Conservation (phyloP, 2,329 filamentous ascomycete genomes). For the Stagonosporopsis tanaceti region DNA sequence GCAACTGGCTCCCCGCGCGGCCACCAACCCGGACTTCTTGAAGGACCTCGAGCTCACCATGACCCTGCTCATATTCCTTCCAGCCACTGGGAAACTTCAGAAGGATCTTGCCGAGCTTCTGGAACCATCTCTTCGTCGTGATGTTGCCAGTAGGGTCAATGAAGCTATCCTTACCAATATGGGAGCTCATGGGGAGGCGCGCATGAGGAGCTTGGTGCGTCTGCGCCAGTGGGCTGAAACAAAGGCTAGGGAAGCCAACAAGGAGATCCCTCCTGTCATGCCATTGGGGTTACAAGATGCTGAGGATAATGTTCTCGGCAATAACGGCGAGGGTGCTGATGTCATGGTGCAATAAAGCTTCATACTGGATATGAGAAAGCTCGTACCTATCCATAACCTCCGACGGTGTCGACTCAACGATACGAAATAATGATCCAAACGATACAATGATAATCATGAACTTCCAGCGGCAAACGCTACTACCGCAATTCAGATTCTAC, state of each 20-base stretch:
- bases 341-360: slow-evolving; percentile 43
- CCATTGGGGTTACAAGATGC: slow-evolving; percentile 53
- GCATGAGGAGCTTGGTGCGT: slow-evolving; percentile 81
- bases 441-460: slow-evolving; percentile 8
- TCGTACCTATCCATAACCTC: not conserved
- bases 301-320: slow-evolving; percentile 38
- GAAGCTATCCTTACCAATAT: slow-evolving; percentile 81
- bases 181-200: slow-evolving; percentile 77
- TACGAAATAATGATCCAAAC: not conserved
- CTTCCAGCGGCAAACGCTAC: not conserved
- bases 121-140: slow-evolving; percentile 78
- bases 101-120: slow-evolving; percentile 79
- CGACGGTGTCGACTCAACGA: not conserved
- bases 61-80: slow-evolving; percentile 86
- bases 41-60: slow-evolving; percentile 91
- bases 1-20: slow-evolving; percentile 85
- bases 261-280: slow-evolving; percentile 52
- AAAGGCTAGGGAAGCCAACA: slow-evolving; percentile 58
- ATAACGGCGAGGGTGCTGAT: slow-evolving; percentile 48
- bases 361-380: not conserved
- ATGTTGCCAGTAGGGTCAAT: slow-evolving; percentile 89
- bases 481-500: not conserved
- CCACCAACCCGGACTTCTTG: slow-evolving; percentile 81
- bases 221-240: slow-evolving; percentile 86
- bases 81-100: slow-evolving; percentile 71